Percentiles rank a stretch among this genome's conserved stretches.
Evolutionary conservation across 345 rosid species (phyloP).

Genomic region (Psidium guajava): DNA sequence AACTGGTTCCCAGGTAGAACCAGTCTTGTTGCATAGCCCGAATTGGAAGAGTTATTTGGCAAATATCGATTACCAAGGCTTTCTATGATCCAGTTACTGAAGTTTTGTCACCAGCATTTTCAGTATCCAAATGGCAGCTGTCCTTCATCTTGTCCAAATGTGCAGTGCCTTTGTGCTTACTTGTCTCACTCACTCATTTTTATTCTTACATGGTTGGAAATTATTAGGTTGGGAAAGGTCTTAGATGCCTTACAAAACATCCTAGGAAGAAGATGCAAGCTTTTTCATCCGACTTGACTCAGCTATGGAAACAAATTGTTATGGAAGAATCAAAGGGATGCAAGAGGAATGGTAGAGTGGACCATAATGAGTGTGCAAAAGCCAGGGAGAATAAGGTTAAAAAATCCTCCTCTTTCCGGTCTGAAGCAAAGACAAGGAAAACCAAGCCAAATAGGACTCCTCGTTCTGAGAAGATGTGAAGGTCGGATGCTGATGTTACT

Average conservation of each 20-base stretch:
- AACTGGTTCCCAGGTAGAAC: too few species aligned
- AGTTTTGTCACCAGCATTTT: background rate
- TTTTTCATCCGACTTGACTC: slow-evolving; percentile 20
- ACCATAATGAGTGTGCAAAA: background rate
- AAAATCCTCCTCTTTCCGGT: background rate
- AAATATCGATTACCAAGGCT: background rate
- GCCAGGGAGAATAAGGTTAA: background rate
- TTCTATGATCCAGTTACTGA: background rate
- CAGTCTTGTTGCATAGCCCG: too few species aligned
- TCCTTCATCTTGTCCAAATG: background rate
- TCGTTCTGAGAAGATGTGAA: background rate
- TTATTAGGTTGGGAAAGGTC: slow-evolving; percentile 29
- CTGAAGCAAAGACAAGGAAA: background rate
- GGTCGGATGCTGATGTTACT: background rate
- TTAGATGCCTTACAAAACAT: slow-evolving; percentile 35
- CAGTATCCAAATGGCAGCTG: background rate
- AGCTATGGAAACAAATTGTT: slow-evolving; percentile 29
- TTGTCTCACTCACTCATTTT: background rate
- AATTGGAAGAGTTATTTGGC: background rate
- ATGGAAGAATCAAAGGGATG: slow-evolving; percentile 19
- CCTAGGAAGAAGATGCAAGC: slow-evolving; percentile 25
- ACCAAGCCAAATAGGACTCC: background rate
- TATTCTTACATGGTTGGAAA: background rate
- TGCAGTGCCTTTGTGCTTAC: background rate
- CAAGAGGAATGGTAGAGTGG: slow-evolving; percentile 11